These are phyloP conservation scores for Ottelia alismoides DNA, from an alignment of 106 monocot species.

Conservation along the genomic window DNA sequence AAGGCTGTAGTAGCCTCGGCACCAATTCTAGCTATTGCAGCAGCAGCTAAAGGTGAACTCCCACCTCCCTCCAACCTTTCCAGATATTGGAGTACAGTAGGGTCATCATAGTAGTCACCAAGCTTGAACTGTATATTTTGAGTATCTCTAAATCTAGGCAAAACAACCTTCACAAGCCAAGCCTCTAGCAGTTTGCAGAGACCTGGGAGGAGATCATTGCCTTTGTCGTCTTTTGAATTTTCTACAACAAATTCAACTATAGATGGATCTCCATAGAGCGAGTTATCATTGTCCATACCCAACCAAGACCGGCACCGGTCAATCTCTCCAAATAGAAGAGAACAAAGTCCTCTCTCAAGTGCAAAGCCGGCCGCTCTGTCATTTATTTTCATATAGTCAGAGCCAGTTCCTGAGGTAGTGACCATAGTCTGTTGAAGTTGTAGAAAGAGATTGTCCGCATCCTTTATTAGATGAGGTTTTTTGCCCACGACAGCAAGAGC, in stretches of 20 bases:
- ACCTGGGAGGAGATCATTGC: constrained; percentile 63
- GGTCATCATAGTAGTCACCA: constrained; percentile 87
- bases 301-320: constrained; percentile 60
- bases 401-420: constrained; percentile 15
- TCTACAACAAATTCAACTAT: constrained; percentile 59
- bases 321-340: constrained; percentile 72
- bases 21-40: constrained; percentile 74
- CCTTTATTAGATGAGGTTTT: constrained; percentile 57
- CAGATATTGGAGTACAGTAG: constrained; percentile 60
- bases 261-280: constrained; percentile 47
- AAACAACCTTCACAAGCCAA: constrained; percentile 72
- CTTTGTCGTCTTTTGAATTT: constrained; percentile 35
- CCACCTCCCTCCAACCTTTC: constrained; percentile 64
- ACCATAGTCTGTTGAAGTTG: constrained; percentile 67
- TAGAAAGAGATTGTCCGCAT: constrained; percentile 55
- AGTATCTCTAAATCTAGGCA: constrained; percentile 83
- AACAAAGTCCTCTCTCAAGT: constrained; percentile 81
- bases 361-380: constrained; percentile 39
- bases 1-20: constrained; percentile 66
- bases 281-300: constrained; percentile 64
- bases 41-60: constrained; percentile 71
- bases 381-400: constrained; percentile 23
- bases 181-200: constrained; percentile 86
- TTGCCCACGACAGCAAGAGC: constrained; percentile 62
- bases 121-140: constrained; percentile 48